Conservation (phyloP, 768 basidiomycete genomes). For the Tylopilus plumbeoviolaceoides region DNA sequence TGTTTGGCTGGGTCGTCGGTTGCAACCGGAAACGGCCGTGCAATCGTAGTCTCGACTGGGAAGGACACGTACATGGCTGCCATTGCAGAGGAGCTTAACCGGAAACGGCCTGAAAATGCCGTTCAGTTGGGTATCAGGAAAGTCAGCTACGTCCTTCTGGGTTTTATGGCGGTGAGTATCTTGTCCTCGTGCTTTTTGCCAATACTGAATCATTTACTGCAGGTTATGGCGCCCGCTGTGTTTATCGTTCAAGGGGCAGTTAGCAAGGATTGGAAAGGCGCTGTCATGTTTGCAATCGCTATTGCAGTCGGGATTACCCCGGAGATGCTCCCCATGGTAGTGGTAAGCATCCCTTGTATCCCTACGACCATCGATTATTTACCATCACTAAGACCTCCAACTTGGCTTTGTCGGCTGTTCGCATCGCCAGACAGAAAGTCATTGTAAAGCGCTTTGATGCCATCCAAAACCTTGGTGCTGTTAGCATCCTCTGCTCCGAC, state of each 20-base stretch:
- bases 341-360: slow-evolving; percentile 15
- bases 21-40: slow-evolving; percentile 30
- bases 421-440: slow-evolving; percentile 55
- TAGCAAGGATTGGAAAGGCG: slow-evolving; percentile 30
- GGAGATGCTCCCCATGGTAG: slow-evolving; percentile 34
- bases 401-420: slow-evolving; percentile 52
- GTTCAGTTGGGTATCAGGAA: slow-evolving; percentile 32
- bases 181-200: background rate
- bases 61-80: slow-evolving; percentile 34
- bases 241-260: slow-evolving; percentile 30
- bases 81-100: slow-evolving; percentile 32
- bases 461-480: slow-evolving; percentile 57
- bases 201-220: background rate
- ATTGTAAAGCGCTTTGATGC: slow-evolving; percentile 62
- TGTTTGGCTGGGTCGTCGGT: slow-evolving; percentile 35
- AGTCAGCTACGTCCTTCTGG: slow-evolving; percentile 31
- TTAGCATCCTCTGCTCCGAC: slow-evolving; percentile 54
- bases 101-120: slow-evolving; percentile 30
- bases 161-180: slow-evolving; percentile 27
- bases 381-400: slow-evolving; percentile 50
- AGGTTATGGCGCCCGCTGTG: slow-evolving; percentile 31
- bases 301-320: slow-evolving; percentile 31
- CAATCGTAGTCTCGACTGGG: slow-evolving; percentile 30
- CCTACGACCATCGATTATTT: background rate
- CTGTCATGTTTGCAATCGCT: slow-evolving; percentile 31